Evolutionary conservation across 345 rosid species (phyloP).

Genomic region (Brassica cretica): DNA sequence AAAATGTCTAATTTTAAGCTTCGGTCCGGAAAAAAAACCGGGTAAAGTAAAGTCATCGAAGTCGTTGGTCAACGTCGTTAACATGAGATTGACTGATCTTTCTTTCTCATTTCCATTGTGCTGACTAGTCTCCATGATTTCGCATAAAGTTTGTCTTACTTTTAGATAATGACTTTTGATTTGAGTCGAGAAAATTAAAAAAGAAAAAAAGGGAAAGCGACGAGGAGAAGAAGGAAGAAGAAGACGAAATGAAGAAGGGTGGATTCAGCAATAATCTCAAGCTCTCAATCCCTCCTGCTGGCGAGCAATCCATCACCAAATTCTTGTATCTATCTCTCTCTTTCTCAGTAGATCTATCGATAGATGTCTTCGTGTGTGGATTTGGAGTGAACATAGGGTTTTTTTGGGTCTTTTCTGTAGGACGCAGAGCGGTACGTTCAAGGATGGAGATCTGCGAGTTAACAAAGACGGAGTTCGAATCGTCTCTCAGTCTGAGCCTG

Average conservation of each 20-base stretch:
- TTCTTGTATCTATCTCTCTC: conserved; percentile 57
- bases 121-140: conserved; percentile 18
- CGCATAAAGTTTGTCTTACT: not conserved
- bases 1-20: not conserved
- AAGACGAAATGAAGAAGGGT: conserved; percentile 64
- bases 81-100: conserved; percentile 9
- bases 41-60: not conserved
- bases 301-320: conserved; percentile 55
- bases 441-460: conserved; percentile 92
- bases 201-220: no score
- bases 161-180: conserved; percentile 16
- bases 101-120: not conserved
- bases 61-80: conserved; percentile 34
- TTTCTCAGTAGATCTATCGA: not conserved
- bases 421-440: conserved; percentile 85
- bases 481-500: conserved; percentile 53
- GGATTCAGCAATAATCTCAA: conserved; percentile 56
- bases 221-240: not conserved
- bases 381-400: conserved; percentile 1
- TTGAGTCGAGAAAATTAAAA: not conserved
- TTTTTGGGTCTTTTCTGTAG: conserved; percentile 33
- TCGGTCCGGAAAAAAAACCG: not conserved
- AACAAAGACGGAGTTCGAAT: conserved; percentile 88
- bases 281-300: conserved; percentile 62
- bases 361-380: conserved; percentile 1